These are phyloP conservation scores for Magnaporthiopsis poae DNA, from an alignment of 2,329 filamentous ascomycete genomes.

Conservation along the genomic window DNA sequence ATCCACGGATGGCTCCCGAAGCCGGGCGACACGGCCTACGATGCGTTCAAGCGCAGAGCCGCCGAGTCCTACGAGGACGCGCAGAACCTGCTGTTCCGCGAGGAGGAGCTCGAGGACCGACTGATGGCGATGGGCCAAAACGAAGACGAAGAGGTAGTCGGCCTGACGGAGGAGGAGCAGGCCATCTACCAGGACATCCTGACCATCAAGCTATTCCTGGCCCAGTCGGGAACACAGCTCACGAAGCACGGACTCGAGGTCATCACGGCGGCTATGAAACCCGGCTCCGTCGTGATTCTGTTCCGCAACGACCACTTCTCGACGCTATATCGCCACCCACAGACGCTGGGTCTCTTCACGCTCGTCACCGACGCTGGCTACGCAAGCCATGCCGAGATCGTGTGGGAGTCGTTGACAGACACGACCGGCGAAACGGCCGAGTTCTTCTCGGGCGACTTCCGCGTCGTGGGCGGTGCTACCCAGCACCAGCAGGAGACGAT, in stretches of 20 bases:
- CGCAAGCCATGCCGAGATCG: constrained; percentile 74
- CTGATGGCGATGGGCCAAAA: constrained; percentile 36
- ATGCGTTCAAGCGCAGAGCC: constrained; percentile 58
- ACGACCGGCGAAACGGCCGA: constrained; percentile 74
- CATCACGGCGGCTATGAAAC: constrained; percentile 58
- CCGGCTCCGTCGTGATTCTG: constrained; percentile 76
- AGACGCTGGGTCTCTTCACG: constrained; percentile 64
- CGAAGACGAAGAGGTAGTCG: constrained; percentile 24
- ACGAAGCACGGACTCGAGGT: constrained; percentile 71
- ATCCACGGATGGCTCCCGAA: constrained; percentile 87
- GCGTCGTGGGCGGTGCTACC: constrained; percentile 57
- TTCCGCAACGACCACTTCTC: constrained; percentile 98
- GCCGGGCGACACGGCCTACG: constrained; percentile 54
- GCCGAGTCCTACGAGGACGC: constrained; percentile 82
- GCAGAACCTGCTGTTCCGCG: constrained; percentile 76
- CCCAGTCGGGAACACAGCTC: constrained; percentile 72
- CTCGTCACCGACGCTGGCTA: constrained; percentile 92
- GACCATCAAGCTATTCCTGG: constrained; percentile 74
- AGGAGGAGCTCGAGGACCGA: constrained; percentile 80
- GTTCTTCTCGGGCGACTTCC: constrained; percentile 84
- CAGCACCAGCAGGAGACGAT: constrained; percentile 10
- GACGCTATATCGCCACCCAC: constrained; percentile 80
- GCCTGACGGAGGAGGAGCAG: constrained; percentile 65
- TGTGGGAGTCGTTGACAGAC: constrained; percentile 90
- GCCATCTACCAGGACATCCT: constrained; percentile 72